Conservation (phyloP, 2,329 filamentous ascomycete genomes). For the Bipolaris cookei region DNA sequence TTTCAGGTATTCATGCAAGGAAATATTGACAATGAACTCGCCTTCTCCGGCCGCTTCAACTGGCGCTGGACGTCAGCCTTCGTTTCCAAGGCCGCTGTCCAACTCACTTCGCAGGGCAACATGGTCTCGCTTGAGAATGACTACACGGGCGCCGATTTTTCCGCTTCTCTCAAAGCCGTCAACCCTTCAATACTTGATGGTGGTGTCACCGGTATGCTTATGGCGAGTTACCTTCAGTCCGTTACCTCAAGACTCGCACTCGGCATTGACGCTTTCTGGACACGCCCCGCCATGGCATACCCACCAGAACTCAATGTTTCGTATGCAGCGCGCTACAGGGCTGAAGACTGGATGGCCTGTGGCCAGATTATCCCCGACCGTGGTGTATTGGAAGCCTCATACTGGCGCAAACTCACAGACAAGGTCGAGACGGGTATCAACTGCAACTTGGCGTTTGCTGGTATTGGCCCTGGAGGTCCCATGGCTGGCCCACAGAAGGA, state of each 20-base stretch:
- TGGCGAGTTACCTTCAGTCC: constrained; percentile 94
- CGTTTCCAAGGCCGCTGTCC: constrained; percentile 85
- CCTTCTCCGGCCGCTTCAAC: constrained; percentile 88
- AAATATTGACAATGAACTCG: constrained; percentile 90
- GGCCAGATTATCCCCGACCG: constrained; percentile 89
- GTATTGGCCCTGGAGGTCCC: constrained; percentile 63
- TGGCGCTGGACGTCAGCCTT: constrained; percentile 83
- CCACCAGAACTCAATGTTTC: constrained; percentile 90
- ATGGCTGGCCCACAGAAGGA: constrained; percentile 79
- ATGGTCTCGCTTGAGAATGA: constrained; percentile 96
- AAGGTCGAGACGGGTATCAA: constrained; percentile 97
- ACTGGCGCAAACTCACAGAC: constrained; percentile 91
- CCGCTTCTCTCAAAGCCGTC: constrained; percentile 87
- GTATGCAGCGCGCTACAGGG: constrained; percentile 91
- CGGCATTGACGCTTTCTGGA: constrained; percentile 92
- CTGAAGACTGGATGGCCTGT: constrained; percentile 89
- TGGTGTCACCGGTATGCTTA: constrained; percentile 90
- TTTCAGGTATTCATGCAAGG: constrained; percentile 90
- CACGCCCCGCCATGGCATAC: constrained; percentile 80
- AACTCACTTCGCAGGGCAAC: constrained; percentile 84
- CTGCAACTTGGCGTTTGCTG: constrained; percentile 82
- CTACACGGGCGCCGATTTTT: constrained; percentile 92
- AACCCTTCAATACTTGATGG: constrained; percentile 96
- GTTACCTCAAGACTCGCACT: constrained; percentile 85
- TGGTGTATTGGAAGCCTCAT: constrained; percentile 79